Base-by-base conservation (phyloP, 495 filamentous ascomycete species). In the Cercophora scortea region DNA sequence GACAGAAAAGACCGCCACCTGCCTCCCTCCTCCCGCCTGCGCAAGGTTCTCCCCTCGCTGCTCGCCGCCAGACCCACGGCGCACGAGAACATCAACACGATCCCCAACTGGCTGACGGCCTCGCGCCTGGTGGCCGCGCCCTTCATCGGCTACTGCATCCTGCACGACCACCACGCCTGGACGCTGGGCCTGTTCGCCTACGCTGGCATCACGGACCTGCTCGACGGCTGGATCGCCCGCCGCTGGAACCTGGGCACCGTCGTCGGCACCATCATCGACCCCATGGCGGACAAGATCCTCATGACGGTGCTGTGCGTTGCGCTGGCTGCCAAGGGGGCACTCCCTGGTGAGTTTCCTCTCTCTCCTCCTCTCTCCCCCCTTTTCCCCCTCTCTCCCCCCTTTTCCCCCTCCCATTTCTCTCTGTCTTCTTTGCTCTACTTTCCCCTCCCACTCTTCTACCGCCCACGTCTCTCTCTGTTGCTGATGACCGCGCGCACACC, bases 221-320 rank as follows among this genome's bases (percentile, higher is more conserved):
- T 96, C 3, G 93, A 98, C 69, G 93, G 93, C 39, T 96, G 82
- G 72, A 90, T 98, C 52, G 93, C 93, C 13, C 82, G 93, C 41
- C 76, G 75, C 45, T 97, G 86, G 79, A 84, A 90, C 39, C 81
- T 89, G 10, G 85, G 90, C 68, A 97, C 93, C 0, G 94, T 98
- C 1, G 89, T 97, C 12, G 93, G 93, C n/a, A 91, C 87, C 45
- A 83, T 98, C 34, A 90, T 98, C 50, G 92, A 97, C 60, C 92
- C 92, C 10, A 93, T 95, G 87, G 92, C 92, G 12, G 92, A 97
- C 63, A 97, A 97, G 75, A 81, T 82, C 10, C 74, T 97, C 54
- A 97, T 98, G 93, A 96, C 90, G 3, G 78, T 95, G 34, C 71
- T 94, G 49, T 92, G 91, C 0, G 84, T 90, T 7, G 87, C 84